Evolutionary conservation across 495 filamentous ascomycete species (phyloP).

Genomic region (Penicillium canescens): DNA sequence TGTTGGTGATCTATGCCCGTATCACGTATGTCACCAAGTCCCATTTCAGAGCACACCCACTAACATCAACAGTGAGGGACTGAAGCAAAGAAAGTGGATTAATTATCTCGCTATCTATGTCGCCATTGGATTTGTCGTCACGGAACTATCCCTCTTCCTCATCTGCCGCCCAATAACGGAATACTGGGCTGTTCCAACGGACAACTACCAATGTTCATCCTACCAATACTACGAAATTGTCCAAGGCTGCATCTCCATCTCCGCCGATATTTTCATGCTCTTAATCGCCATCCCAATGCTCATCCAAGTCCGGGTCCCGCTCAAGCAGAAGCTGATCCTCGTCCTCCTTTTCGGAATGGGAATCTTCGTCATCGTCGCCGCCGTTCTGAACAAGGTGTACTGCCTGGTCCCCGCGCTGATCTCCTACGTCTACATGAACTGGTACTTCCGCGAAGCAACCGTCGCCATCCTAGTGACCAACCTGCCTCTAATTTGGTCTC

Average conservation of each 20-base stretch:
- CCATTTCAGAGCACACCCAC: neutral
- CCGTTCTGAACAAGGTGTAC: slow-evolving; percentile 67
- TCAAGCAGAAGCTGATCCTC: slow-evolving; percentile 58
- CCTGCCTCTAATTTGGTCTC: slow-evolving; percentile 64
- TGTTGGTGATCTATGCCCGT: slow-evolving; percentile 56
- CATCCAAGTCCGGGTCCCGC: slow-evolving; percentile 54
- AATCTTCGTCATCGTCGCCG: slow-evolving; percentile 66
- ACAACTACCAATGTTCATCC: slow-evolving; percentile 48
- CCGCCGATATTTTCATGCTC: slow-evolving; percentile 66
- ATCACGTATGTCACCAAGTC: slow-evolving; percentile 39
- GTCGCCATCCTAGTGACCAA: slow-evolving; percentile 67
- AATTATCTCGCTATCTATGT: slow-evolving; percentile 54
- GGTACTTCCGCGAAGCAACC: slow-evolving; percentile 70
- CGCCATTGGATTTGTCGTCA: slow-evolving; percentile 55
- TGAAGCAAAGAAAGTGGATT: slow-evolving; percentile 40
- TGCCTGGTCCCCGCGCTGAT: slow-evolving; percentile 54
- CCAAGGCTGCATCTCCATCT: slow-evolving; percentile 59
- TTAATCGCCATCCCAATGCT: slow-evolving; percentile 63
- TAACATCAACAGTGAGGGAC: slow-evolving; percentile 32
- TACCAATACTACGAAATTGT: slow-evolving; percentile 55
- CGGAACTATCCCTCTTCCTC: slow-evolving; percentile 63
- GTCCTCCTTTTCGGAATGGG: slow-evolving; percentile 56
- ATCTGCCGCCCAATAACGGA: slow-evolving; percentile 60
- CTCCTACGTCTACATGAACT: slow-evolving; percentile 61
- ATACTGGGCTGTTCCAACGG: slow-evolving; percentile 59